phyloP scores from a whole-genome alignment of 129 eudicot species.

The Flaveria trinervia region DNA sequence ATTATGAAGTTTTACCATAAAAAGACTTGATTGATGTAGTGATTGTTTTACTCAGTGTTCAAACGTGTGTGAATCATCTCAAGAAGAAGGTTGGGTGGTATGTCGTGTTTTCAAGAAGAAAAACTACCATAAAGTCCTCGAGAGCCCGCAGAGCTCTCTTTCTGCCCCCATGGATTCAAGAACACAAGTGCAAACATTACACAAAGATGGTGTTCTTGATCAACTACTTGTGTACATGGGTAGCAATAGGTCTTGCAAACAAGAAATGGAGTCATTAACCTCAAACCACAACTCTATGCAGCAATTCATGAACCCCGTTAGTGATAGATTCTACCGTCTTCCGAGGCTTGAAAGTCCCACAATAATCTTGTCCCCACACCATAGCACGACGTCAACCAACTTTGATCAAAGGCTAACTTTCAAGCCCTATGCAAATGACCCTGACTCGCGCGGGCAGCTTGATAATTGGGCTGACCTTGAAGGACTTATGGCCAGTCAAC shows the following conservation, averaged over 20 bases:
- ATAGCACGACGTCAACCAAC: slow-evolving; percentile 16
- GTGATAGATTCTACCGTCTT: slow-evolving; percentile 47
- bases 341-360: slow-evolving; percentile 65
- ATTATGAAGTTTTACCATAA: slow-evolving; percentile 13
- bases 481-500: slow-evolving; percentile 52
- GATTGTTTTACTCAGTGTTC: slow-evolving; percentile 28
- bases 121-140: slow-evolving; percentile 38
- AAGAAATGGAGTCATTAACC: slow-evolving; percentile 32
- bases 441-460: slow-evolving; percentile 26
- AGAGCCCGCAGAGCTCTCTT: slow-evolving; percentile 43
- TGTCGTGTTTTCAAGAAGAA: slow-evolving; percentile 46
- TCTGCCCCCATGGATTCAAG: slow-evolving; percentile 32
- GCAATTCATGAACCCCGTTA: slow-evolving; percentile 28
- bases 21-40: neutral
- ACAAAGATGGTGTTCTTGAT: slow-evolving; percentile 55
- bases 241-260: slow-evolving; percentile 41
- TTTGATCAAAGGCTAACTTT: slow-evolving; percentile 28
- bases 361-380: slow-evolving; percentile 23
- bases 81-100: slow-evolving; percentile 49
- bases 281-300: slow-evolving; percentile 28
- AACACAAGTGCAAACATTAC: slow-evolving; percentile 26
- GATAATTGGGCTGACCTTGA: slow-evolving; percentile 60
- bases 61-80: slow-evolving; percentile 33
- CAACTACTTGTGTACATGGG: slow-evolving; percentile 62
- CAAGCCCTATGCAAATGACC: neutral